Conservation (phyloP, 805 yeast genomes). For the Blastobotrys robertii region DNA sequence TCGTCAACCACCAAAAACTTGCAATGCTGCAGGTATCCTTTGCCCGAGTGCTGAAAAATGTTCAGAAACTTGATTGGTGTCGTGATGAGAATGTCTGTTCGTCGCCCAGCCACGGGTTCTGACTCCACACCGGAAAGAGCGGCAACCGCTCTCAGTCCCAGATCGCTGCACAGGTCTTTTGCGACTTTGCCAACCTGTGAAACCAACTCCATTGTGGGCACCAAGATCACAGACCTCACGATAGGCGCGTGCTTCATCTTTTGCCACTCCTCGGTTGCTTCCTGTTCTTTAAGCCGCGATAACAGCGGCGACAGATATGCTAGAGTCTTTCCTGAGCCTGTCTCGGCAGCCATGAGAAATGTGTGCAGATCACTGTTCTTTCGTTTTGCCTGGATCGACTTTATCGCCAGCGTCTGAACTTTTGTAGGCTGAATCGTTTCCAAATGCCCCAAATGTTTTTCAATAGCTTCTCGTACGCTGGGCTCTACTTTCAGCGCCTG, state of each 20-base stretch:
- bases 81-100: conserved; percentile 73
- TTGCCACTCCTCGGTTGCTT: conserved; percentile 33
- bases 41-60: conserved; percentile 24
- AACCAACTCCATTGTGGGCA: conserved; percentile 86
- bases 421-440: conserved; percentile 50
- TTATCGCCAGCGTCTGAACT: conserved; percentile 70
- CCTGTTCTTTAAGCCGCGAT: conserved; percentile 55
- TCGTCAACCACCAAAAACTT: conserved; percentile 74
- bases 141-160: conserved; percentile 1
- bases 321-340: conserved; percentile 96
- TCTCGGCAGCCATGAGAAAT: conserved; percentile 85
- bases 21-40: conserved; percentile 33
- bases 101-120: conserved; percentile 13
- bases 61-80: conserved; percentile 67
- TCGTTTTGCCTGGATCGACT: conserved; percentile 30
- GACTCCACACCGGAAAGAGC: conserved; percentile 1
- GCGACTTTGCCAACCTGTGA: conserved; percentile 56
- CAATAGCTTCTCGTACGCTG: conserved; percentile 50
- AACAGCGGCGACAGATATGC: conserved; percentile 75
- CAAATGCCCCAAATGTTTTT: conserved; percentile 30
- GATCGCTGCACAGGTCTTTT: conserved; percentile 11
- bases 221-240: conserved; percentile 63
- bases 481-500: conserved; percentile 60
- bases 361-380: conserved; percentile 36
- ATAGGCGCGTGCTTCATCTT: conserved; percentile 28